Percentiles rank a stretch among this genome's conserved stretches.
These are phyloP conservation scores for Yamadazyma jaroonii DNA, from an alignment of 1,139 yeast genomes.

Conservation along the genomic window DNA sequence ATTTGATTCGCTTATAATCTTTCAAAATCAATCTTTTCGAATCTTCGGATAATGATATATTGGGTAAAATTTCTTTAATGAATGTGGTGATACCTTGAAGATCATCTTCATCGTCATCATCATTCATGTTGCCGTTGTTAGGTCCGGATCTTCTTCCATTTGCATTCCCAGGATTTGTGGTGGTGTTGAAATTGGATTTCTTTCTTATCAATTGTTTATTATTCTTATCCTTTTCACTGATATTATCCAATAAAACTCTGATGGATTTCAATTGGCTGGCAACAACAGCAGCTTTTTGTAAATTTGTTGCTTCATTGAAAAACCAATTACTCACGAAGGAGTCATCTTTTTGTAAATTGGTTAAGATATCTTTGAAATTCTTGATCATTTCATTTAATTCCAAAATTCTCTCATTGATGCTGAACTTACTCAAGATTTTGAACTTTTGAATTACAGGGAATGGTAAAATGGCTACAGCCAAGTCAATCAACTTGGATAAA, in stretches of 20 bases:
- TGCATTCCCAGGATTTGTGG: neutral
- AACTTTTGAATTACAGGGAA: constrained; percentile 50
- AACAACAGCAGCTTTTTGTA: constrained; percentile 57
- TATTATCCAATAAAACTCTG: constrained; percentile 52
- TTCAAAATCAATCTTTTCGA: constrained; percentile 59
- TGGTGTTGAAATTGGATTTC: constrained; percentile 2
- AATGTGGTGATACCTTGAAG: constrained; percentile 43
- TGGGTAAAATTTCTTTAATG: constrained; percentile 45
- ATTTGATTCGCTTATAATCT: constrained; percentile 60
- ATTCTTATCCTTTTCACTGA: constrained; percentile 29
- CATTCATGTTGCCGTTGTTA: constrained; percentile 19
- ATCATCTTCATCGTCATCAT: constrained; percentile 46
- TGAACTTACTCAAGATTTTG: constrained; percentile 34
- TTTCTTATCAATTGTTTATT: constrained; percentile 17
- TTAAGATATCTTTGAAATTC: constrained; percentile 35
- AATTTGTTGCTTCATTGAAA: constrained; percentile 46
- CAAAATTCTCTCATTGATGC: constrained; percentile 31
- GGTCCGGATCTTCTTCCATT: constrained; percentile 14
- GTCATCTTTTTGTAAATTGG: constrained; percentile 30
- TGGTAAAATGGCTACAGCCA: constrained; percentile 59
- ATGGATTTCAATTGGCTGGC: constrained; percentile 61
- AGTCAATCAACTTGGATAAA: constrained; percentile 44
- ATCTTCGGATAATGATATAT: constrained; percentile 39
- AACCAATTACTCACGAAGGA: constrained; percentile 44
- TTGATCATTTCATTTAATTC: constrained; percentile 30